Evolutionary conservation across 352 stramenopile species (phyloP).

Genomic region (Phytophthora cryptogea): DNA sequence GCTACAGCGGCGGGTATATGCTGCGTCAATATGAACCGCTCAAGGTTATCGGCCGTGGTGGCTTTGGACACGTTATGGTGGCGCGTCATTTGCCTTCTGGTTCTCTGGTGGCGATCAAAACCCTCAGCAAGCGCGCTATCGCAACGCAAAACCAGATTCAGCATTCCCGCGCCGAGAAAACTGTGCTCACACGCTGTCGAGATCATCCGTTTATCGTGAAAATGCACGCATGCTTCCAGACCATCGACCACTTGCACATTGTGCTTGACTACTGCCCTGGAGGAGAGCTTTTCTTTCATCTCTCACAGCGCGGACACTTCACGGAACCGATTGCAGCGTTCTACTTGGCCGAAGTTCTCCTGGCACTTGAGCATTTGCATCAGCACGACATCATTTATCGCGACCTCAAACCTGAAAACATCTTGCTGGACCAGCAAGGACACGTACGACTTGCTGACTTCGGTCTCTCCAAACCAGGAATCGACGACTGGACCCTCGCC

Average conservation of each 20-base stretch:
- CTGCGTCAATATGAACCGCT: constrained; percentile 79
- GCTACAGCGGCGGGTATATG: constrained; percentile 79
- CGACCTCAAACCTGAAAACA: constrained; percentile 92
- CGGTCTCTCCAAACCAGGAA: constrained; percentile 78
- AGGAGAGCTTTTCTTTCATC: constrained; percentile 86
- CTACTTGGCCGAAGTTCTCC: constrained; percentile 87
- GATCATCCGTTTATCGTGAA: constrained; percentile 93
- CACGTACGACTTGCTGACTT: constrained; percentile 92
- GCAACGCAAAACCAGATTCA: constrained; percentile 83
- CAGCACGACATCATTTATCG: constrained; percentile 82
- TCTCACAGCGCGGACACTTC: constrained; percentile 78
- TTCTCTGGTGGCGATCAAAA: constrained; percentile 81
- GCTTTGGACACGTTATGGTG: constrained; percentile 90
- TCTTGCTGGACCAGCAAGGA: constrained; percentile 87
- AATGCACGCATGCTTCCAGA: constrained; percentile 89
- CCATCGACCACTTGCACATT: constrained; percentile 73
- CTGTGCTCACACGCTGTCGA: constrained; percentile 87
- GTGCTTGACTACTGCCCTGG: constrained; percentile 81
- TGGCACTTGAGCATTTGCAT: constrained; percentile 82
- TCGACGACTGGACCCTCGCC: constrained; percentile 65
- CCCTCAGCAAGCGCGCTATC: constrained; percentile 81
- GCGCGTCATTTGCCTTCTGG: constrained; percentile 59
- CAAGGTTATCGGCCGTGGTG: constrained; percentile 80
- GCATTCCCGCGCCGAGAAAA: constrained; percentile 85
- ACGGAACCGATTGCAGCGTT: constrained; percentile 80